Conservation (phyloP, 345 rosid species). For the Camelina sativa region DNA sequence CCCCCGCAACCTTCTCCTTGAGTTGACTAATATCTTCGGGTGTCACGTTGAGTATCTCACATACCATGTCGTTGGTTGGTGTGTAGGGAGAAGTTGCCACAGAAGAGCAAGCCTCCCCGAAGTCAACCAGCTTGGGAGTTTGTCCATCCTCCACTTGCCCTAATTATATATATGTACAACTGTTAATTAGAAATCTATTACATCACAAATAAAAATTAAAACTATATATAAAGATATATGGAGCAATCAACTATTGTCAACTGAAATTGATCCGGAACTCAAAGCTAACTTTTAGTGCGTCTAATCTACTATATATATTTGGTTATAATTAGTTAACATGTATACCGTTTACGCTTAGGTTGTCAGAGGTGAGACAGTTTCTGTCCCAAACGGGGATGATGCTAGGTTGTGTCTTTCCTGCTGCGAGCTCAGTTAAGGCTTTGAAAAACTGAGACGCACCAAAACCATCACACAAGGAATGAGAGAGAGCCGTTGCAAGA, state of each 20-base stretch:
- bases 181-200: no score
- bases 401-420: conserved; percentile 49
- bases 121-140: conserved; percentile 34
- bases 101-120: conserved; percentile 34
- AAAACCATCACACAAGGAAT: conserved; percentile 62
- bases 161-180: not conserved
- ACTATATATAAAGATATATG: not conserved
- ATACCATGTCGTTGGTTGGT: conserved; percentile 48
- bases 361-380: conserved; percentile 41
- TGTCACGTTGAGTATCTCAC: conserved; percentile 47
- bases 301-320: not conserved
- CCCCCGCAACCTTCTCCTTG: conserved; percentile 39
- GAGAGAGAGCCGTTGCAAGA: conserved; percentile 62
- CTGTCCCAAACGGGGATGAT: conserved; percentile 63
- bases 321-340: not conserved
- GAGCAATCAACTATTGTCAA: not conserved
- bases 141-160: conserved; percentile 27
- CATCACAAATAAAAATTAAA: not conserved
- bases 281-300: not conserved
- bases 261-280: no score
- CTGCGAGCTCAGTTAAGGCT: conserved; percentile 53
- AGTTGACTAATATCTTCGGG: conserved; percentile 46
- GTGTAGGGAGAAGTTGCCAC: conserved; percentile 51
- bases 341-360: conserved; percentile 27
- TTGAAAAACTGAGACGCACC: conserved; percentile 60